Conservation (phyloP, 306 rosid genomes). For the Quercus berberidifolia region DNA sequence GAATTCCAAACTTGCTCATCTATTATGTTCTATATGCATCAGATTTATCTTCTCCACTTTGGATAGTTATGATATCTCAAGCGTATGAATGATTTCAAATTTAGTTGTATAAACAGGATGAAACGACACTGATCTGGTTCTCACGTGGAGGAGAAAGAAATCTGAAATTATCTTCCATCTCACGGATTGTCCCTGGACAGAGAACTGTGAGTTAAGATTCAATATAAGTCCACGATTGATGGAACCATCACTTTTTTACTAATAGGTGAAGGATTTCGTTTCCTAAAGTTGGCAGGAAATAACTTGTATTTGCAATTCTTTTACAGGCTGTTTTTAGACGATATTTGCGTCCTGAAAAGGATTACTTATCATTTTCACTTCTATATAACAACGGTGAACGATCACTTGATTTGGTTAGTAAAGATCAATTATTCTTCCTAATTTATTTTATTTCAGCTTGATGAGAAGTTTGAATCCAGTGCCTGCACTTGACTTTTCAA, state of each 20-base stretch:
- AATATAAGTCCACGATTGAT: not conserved
- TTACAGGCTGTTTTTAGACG: conserved; percentile 89
- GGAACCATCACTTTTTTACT: not conserved
- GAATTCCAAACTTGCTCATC: not conserved
- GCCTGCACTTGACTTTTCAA: conserved; percentile 10
- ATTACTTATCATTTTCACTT: conserved; percentile 85
- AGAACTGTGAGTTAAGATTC: conserved; percentile 80
- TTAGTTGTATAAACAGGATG: conserved; percentile 68
- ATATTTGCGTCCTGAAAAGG: conserved; percentile 92
- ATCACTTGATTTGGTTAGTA: conserved; percentile 88
- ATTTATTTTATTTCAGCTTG: not conserved
- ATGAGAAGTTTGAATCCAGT: conserved; percentile 12
- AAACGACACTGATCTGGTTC: conserved; percentile 73
- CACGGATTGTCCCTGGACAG: conserved; percentile 74
- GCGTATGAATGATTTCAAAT: conserved; percentile 37
- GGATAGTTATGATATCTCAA: not conserved
- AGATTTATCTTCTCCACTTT: conserved; percentile 3
- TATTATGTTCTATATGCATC: not conserved
- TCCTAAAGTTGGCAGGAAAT: not conserved
- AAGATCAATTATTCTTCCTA: conserved; percentile 10
- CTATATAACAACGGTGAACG: conserved; percentile 69
- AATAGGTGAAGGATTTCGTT: not conserved
- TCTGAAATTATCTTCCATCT: conserved; percentile 57
- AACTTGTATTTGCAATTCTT: conserved; percentile 9
- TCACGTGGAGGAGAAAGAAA: conserved; percentile 72